Base-by-base conservation (phyloP, 192 early-diverging fungal genomes). In the Linderina pennispora region DNA sequence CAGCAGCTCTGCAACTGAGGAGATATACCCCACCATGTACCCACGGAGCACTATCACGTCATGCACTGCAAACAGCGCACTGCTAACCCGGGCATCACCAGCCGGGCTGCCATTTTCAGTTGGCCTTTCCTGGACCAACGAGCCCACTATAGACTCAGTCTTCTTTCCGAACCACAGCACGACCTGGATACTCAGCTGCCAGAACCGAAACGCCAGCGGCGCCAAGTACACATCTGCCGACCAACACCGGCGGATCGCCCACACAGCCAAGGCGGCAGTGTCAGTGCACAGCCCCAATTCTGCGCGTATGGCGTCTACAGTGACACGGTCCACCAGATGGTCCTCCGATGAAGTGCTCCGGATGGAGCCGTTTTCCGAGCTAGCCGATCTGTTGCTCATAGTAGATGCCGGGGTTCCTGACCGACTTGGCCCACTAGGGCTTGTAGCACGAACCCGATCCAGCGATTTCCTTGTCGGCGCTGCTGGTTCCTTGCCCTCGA, bases 151-250 rank as follows among this genome's bases (percentile, higher is more conserved):
- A n/a, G n/a, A n/a, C n/a, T n/a, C n/a, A n/a, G n/a, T n/a, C n/a
- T n/a, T n/a, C n/a, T 50, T 45, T 23, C 40, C 25, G 31, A 58
- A 51, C 56, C 60, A 58, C 18, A 45, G 18, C 22, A 59, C 21
- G 4, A 71, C 36, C 48, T 71, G 67, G 2, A 71, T 23, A 9
- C 60, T 52, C 35, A 64, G 55, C 18, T 71, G 67, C 67, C 67
- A 71, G 33, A 58, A 63, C 20, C 25, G 46, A 8, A 47, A n/a
- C 10, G 47, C 60, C 22, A 71, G 40, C 1, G 60, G 51, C 40
- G 43, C 40, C 23, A 71, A 36, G 40, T 55, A 63, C 20, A 71
- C 53, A 19, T 47, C 33, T 1, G 51, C 25, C n/a, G 40, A 37
- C 61, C 60, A 63, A 48, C 67, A 71, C 33, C 32, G 42, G 3